These are phyloP conservation scores for Trichosporon asahii DNA, from an alignment of 1,284 basidiomycete genomes.

Conservation along the genomic window DNA sequence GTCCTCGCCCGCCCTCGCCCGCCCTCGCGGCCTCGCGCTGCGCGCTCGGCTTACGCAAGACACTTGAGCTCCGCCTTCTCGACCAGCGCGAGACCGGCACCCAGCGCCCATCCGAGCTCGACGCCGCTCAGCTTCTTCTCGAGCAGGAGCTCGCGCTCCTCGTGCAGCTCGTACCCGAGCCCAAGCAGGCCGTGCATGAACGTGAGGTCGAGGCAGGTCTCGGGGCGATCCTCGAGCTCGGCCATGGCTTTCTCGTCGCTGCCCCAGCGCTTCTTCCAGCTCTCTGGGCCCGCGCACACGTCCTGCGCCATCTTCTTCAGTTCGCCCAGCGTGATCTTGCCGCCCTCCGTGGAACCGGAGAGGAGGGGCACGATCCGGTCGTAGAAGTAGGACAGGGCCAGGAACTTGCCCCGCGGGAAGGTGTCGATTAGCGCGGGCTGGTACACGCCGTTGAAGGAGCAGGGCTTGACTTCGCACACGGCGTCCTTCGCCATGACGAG, in stretches of 20 bases:
- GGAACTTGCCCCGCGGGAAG: constrained; percentile 73
- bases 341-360: constrained; percentile 37
- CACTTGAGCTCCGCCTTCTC: constrained; percentile 51
- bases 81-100: constrained; percentile 70
- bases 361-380: constrained; percentile 85
- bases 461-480: constrained; percentile 84
- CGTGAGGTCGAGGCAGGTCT: constrained; percentile 92
- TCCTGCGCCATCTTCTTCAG: constrained; percentile 64
- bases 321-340: constrained; percentile 59
- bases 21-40: background rate
- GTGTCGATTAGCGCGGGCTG: constrained; percentile 90
- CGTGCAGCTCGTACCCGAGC: constrained; percentile 75
- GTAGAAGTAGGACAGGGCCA: constrained; percentile 94
- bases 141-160: constrained; percentile 65
- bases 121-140: constrained; percentile 88
- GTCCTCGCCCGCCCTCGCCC: too few species aligned
- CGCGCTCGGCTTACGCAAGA: constrained; percentile 32
- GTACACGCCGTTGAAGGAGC: constrained; percentile 96
- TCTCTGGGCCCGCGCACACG: constrained; percentile 66
- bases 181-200: constrained; percentile 87
- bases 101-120: constrained; percentile 92
- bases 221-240: constrained; percentile 78
- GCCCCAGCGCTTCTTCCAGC: constrained; percentile 58
- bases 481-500: constrained; percentile 95
- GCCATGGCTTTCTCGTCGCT: constrained; percentile 60